A percentile compares a stretch with the other conserved stretches of the same genome.
These are phyloP conservation scores for Penicillium malachiteum DNA, from an alignment of 495 filamentous ascomycete species.

Conservation along the genomic window DNA sequence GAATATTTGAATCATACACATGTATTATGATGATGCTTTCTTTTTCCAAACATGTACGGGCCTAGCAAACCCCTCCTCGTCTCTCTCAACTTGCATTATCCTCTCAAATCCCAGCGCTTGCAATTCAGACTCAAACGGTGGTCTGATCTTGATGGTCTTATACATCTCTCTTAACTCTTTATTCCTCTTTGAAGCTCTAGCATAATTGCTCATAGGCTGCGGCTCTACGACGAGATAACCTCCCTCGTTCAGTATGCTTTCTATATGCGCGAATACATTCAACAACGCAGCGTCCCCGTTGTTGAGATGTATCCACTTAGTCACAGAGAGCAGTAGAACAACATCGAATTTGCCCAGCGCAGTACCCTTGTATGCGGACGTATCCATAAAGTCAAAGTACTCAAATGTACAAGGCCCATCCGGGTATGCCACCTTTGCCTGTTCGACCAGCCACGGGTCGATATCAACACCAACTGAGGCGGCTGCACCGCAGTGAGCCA, in stretches of 20 bases:
- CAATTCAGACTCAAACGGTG: slow-evolving; percentile 27
- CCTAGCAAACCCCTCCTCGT: slow-evolving; percentile 30
- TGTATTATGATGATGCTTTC: slow-evolving; percentile 18
- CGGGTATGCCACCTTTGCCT: slow-evolving; percentile 28
- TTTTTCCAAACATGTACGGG: slow-evolving; percentile 30
- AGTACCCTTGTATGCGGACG: slow-evolving; percentile 50
- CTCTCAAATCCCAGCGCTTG: slow-evolving; percentile 28
- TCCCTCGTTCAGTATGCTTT: slow-evolving; percentile 25
- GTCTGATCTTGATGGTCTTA: slow-evolving; percentile 27
- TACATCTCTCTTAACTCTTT: slow-evolving; percentile 32
- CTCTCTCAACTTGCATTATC: slow-evolving; percentile 25
- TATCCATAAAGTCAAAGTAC: slow-evolving; percentile 48
- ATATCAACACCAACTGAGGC: slow-evolving; percentile 32
- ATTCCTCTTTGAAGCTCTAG: slow-evolving; percentile 28
- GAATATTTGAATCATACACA: slow-evolving; percentile 2
- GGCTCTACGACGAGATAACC: slow-evolving; percentile 31
- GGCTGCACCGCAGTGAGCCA: slow-evolving; percentile 25
- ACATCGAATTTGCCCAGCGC: slow-evolving; percentile 32
- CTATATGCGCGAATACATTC: slow-evolving; percentile 26
- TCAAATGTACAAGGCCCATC: slow-evolving; percentile 30
- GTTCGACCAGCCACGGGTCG: slow-evolving; percentile 30
- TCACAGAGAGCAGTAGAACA: slow-evolving; percentile 29
- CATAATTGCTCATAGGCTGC: slow-evolving; percentile 34
- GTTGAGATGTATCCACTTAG: slow-evolving; percentile 31
- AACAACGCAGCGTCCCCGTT: slow-evolving; percentile 30